Percentiles rank a stretch among this genome's conserved stretches.
phyloP scores from a whole-genome alignment of 345 rosid genomes.

The Gossypioides kirkii region DNA sequence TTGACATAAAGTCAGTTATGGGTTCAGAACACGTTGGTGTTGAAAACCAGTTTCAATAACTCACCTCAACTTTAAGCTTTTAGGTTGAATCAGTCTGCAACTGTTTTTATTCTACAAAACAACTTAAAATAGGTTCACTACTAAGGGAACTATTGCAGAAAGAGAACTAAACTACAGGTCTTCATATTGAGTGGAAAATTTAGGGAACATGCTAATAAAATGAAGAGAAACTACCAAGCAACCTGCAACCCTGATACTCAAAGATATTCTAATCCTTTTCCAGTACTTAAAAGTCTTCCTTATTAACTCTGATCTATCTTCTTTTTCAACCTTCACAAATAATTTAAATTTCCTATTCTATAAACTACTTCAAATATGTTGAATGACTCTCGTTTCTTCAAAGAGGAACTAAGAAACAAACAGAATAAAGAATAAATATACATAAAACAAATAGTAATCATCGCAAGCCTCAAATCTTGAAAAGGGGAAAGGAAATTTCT shows the following conservation, averaged over 20 bases:
- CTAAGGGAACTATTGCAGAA: not conserved
- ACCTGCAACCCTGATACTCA: not conserved
- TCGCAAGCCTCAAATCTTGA: not conserved
- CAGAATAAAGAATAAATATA: not conserved
- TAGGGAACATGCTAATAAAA: not conserved
- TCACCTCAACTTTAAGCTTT: not conserved
- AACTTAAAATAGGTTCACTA: not conserved
- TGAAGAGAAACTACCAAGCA: not conserved
- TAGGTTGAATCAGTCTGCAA: not conserved
- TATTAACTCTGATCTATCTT: conserved; percentile 3
- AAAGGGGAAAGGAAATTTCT: conserved; percentile 15
- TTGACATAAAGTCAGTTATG: not conserved
- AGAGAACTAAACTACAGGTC: not conserved
- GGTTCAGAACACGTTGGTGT: not conserved
- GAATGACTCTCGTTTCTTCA: not conserved
- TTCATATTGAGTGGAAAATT: not conserved
- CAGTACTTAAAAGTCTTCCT: not conserved
- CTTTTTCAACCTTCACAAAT: not conserved
- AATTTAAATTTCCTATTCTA: not conserved
- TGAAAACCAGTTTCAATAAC: not conserved
- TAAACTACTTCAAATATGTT: not conserved
- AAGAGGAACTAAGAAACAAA: not conserved
- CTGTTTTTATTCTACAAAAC: not conserved
- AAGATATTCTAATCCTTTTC: not conserved
- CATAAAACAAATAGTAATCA: not conserved